These are phyloP conservation scores for Wickerhamomyces pijperi DNA, from an alignment of 805 yeast genomes.

Conservation along the genomic window DNA sequence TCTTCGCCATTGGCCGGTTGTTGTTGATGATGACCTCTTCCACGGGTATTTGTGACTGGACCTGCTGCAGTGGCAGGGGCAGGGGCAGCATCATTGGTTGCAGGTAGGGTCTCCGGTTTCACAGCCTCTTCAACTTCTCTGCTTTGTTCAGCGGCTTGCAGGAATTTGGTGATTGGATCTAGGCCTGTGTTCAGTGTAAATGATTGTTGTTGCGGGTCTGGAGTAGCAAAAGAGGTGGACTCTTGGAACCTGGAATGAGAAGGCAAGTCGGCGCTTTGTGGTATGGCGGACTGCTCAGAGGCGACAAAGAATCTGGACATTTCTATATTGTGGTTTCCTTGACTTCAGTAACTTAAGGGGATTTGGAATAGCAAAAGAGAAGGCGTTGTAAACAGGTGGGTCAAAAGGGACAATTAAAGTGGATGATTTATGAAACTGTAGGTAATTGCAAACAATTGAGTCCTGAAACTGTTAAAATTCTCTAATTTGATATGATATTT, in stretches of 20 bases:
- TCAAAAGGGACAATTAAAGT: not conserved
- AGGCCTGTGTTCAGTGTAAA: not conserved
- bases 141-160: not conserved
- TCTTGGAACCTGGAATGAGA: not conserved
- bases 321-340: too few species aligned
- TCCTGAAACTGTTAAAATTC: too few species aligned
- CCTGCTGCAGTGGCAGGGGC: constrained; percentile 1
- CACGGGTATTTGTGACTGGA: too few species aligned
- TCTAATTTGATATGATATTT: too few species aligned
- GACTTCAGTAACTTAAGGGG: too few species aligned
- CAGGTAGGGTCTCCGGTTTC: too few species aligned
- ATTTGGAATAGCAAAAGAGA: too few species aligned
- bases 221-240: not conserved
- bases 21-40: too few species aligned
- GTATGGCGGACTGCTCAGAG: not conserved
- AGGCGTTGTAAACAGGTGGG: not conserved
- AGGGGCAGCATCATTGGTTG: too few species aligned
- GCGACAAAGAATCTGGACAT: not conserved
- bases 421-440: too few species aligned
- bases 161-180: not conserved
- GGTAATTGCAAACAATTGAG: too few species aligned
- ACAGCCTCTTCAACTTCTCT: not conserved
- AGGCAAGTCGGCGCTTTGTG: not conserved
- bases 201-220: too few species aligned
- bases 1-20: constrained; percentile 4